These are phyloP conservation scores for Candida freyschussii DNA, from an alignment of 1,139 yeast genomes.

Conservation along the genomic window DNA sequence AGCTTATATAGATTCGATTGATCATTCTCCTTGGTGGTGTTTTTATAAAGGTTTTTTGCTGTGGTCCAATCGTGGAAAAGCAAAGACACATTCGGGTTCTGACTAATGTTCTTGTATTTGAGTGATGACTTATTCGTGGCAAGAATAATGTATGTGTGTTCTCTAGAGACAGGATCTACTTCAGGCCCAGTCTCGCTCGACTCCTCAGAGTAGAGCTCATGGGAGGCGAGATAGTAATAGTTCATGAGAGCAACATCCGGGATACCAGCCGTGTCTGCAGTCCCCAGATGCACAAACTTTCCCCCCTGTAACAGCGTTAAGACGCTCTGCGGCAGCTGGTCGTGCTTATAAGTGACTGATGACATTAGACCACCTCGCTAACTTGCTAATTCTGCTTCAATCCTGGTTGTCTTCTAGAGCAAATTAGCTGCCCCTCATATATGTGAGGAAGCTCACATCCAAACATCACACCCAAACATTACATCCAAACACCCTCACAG, in stretches of 20 bases:
- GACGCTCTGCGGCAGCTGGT: conserved; percentile 54
- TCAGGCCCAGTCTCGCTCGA: conserved; percentile 27
- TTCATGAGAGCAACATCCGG: conserved; percentile 92
- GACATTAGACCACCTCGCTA: no score
- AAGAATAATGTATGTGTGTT: conserved; percentile 52
- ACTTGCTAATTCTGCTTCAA: no score
- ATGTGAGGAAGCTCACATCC: no score
- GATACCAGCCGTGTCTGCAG: conserved; percentile 51
- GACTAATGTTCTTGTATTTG: conserved; percentile 59
- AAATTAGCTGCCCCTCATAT: no score
- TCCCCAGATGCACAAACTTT: conserved; percentile 76
- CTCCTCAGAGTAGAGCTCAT: conserved; percentile 33
- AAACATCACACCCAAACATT: no score
- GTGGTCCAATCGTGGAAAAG: conserved; percentile 86
- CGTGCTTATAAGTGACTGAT: conserved; percentile 19
- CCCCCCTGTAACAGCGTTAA: conserved; percentile 49
- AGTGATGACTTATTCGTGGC: conserved; percentile 67
- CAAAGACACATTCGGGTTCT: conserved; percentile 72
- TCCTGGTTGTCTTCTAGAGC: no score
- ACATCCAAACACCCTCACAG: no score
- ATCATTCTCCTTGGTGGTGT: conserved; percentile 8
- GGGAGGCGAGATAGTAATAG: conserved; percentile 55
- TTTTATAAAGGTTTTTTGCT: conserved; percentile 38
- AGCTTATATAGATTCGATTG: conserved; percentile 44
- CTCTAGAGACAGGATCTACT: conserved; percentile 28